Evolutionary conservation across 495 filamentous ascomycete genomes (phyloP).

Genomic region (Hypoxylon cercidicola): DNA sequence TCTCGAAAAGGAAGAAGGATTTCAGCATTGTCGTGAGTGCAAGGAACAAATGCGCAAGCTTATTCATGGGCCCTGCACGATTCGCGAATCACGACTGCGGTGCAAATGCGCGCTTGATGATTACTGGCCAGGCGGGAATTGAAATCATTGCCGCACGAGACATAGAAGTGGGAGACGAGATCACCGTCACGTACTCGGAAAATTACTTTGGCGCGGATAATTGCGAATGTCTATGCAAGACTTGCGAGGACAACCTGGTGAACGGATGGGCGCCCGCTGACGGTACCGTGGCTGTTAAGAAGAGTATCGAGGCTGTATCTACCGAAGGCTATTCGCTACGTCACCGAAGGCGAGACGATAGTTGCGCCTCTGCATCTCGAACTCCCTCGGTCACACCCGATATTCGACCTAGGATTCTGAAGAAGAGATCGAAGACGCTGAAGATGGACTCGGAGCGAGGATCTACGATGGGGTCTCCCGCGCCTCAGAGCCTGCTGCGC

Average conservation of each 20-base stretch:
- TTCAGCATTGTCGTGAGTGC: slow-evolving; percentile 97
- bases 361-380: slow-evolving; percentile 51
- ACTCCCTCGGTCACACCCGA: slow-evolving; percentile 60
- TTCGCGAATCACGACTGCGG: slow-evolving; percentile 98
- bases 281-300: slow-evolving; percentile 47
- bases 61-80: slow-evolving; percentile 93
- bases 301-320: slow-evolving; percentile 54
- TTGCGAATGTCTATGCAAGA: slow-evolving; percentile 90
- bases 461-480: slow-evolving; percentile 39
- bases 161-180: slow-evolving; percentile 90
- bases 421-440: slow-evolving; percentile 48
- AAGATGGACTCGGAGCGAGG: slow-evolving; percentile 41
- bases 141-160: slow-evolving; percentile 81
- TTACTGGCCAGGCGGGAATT: slow-evolving; percentile 84
- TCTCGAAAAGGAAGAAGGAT: slow-evolving; percentile 82
- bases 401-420: slow-evolving; percentile 56
- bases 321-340: slow-evolving; percentile 56
- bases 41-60: slow-evolving; percentile 83
- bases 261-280: slow-evolving; percentile 80
- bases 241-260: slow-evolving; percentile 77
- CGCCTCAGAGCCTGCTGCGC: slow-evolving; percentile 30
- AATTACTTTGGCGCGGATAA: slow-evolving; percentile 97
- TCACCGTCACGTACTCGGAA: slow-evolving; percentile 94
- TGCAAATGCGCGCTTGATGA: slow-evolving; percentile 88
- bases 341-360: slow-evolving; percentile 55